These are phyloP conservation scores for Chionographis japonica DNA, from an alignment of 106 monocot genomes.

Conservation along the genomic window DNA sequence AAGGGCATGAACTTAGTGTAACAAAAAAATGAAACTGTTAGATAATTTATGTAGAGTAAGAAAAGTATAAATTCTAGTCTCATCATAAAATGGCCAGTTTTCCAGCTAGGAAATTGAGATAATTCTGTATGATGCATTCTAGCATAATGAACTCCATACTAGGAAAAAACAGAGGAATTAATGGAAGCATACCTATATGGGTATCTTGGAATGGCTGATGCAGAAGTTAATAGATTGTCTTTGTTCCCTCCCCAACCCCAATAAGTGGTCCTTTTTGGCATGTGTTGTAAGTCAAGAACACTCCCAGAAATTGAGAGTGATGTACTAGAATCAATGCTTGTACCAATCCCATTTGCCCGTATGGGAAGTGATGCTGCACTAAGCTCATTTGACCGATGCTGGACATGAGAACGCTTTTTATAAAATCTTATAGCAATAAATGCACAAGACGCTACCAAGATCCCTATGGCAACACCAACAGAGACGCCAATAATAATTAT, in stretches of 20 bases:
- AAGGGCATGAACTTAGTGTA: too few species aligned
- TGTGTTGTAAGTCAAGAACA: slow-evolving; percentile 5
- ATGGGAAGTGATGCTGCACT: slow-evolving; percentile 46
- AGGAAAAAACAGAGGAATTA: not conserved
- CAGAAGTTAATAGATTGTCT: slow-evolving; percentile 29
- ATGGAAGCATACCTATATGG: slow-evolving; percentile 58
- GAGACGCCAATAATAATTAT: slow-evolving; percentile 55
- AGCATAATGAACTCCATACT: not conserved
- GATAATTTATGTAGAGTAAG: too few species aligned
- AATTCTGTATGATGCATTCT: too few species aligned
- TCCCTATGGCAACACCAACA: slow-evolving; percentile 56
- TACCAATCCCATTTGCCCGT: slow-evolving; percentile 41
- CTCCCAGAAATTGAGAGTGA: slow-evolving; percentile 43
- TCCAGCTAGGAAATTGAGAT: too few species aligned
- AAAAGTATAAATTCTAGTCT: too few species aligned
- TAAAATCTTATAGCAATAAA: slow-evolving; percentile 48
- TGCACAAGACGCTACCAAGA: slow-evolving; percentile 46
- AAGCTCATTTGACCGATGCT: slow-evolving; percentile 19
- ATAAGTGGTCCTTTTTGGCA: slow-evolving; percentile 11
- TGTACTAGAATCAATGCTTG: slow-evolving; percentile 57
- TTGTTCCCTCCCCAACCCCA: slow-evolving; percentile 30
- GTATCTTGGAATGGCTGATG: slow-evolving; percentile 79
- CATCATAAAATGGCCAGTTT: too few species aligned
- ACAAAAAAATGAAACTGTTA: too few species aligned
- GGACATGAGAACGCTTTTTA: slow-evolving; percentile 24